Evolutionary conservation across 306 rosid genomes (phyloP), one percentile per base, ranked within the genome.

Genomic region (Quercus rubra): DNA sequence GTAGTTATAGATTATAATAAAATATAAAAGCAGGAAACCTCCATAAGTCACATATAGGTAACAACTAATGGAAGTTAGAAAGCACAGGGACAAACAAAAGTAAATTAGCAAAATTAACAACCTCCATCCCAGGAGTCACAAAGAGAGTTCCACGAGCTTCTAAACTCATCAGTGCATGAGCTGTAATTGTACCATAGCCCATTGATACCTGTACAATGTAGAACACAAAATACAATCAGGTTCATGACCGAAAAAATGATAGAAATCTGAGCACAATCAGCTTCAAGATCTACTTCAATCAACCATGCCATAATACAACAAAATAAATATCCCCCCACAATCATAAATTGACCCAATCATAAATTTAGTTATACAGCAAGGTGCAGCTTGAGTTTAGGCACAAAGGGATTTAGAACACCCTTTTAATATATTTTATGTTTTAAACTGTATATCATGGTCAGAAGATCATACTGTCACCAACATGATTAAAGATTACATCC

Each of bases 141-240:
- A 95, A 95, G 61, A 95, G 93, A 76, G 86, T 91, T 85, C 99
- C 99, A 10, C 99, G 98, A 71, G 99, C 89, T 89, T 93, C 99
- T 81, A 95, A 89, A 83, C 92, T 90, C 91, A 89, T 85, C 74
- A 95, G 74, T 64, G 99, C 90, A 88, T 95, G 80, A 77, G 97
- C 69, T 66, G 97, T 95, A 85, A 83, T 85, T 75, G 92, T 46
- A 70, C 99, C 99, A 84, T 55, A 90, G 51, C 97, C 99, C 98
- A 95, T 89, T 35, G 99, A 95, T 10, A 95, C 90, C 99, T 93
- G 87, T 83, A 63, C 78, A 78, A 70, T 76, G 54, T 9, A 79
- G 71, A 68, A 4, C 46, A 64, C 33, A 67, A 61, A 33, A 20
- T 20, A 56, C 28, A 64, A 23, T 38, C 1, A 70, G 23, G 59